A percentile compares a stretch with the other conserved stretches of the same genome.
phyloP scores from a whole-genome alignment of 139 green algal genomes.

The Parachlorella kessleri region DNA sequence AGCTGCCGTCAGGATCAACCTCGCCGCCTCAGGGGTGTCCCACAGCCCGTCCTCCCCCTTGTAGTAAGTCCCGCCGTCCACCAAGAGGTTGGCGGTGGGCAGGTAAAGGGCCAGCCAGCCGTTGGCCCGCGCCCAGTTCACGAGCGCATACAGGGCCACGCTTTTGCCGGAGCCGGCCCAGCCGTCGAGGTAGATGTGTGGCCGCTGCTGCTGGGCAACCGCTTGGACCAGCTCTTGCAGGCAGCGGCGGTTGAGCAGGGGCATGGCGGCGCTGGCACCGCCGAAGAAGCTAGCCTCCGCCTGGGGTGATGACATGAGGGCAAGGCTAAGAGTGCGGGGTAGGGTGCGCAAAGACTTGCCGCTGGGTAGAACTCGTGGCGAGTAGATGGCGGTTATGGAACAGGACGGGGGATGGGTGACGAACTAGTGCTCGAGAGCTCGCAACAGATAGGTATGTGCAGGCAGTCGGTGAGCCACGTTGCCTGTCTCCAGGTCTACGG shows the following conservation, averaged over 20 bases:
- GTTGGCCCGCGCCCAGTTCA: constrained; percentile 54
- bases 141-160: constrained; percentile 59
- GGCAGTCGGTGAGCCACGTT: no score
- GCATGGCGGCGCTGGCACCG: no score
- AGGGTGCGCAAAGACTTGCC: no score
- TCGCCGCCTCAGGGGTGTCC: constrained; percentile 69
- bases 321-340: no score
- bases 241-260: background rate
- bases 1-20: constrained; percentile 54
- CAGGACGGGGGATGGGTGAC: no score
- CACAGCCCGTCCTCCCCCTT: constrained; percentile 38
- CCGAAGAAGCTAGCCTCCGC: no score
- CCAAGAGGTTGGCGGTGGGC: constrained; percentile 53
- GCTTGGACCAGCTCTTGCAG: background rate
- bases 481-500: no score
- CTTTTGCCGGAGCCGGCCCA: constrained; percentile 67
- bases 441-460: no score
- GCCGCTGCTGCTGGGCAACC: background rate
- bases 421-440: no score
- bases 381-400: no score
- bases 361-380: no score
- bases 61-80: constrained; percentile 22
- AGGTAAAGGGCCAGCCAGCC: constrained; percentile 76
- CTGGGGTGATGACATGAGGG: no score
- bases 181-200: constrained; percentile 31